phyloP scores from a whole-genome alignment of 148 eudicot species.

The Cornus suecica region DNA sequence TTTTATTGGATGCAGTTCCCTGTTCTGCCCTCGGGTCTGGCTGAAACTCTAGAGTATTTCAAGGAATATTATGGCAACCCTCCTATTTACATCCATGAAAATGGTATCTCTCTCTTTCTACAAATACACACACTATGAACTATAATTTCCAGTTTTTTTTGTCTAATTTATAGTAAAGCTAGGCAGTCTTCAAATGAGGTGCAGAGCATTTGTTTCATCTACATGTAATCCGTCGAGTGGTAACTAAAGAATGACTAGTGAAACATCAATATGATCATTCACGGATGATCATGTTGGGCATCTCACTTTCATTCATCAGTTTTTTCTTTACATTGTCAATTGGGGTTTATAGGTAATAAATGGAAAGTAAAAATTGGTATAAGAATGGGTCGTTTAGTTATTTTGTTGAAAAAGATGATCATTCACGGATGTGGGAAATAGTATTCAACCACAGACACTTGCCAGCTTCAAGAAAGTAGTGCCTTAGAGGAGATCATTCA shows the following conservation, averaged over 20 bases:
- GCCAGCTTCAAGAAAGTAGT: neutral
- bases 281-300: too few relatives aligned
- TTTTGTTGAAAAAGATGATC: neutral
- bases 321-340: neutral
- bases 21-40: constrained; percentile 28
- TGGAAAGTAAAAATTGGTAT: too few relatives aligned
- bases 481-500: neutral
- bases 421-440: too few relatives aligned
- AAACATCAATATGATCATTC: neutral
- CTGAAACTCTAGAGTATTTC: constrained; percentile 34
- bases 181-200: neutral
- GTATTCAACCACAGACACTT: neutral
- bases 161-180: neutral
- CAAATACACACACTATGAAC: too few relatives aligned
- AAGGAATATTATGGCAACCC: constrained; percentile 42
- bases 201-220: neutral
- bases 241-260: too few relatives aligned
- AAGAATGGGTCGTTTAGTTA: neutral
- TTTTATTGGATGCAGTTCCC: constrained; percentile 21
- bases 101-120: constrained; percentile 31
- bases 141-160: neutral
- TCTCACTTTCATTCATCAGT: neutral
- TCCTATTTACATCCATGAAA: constrained; percentile 46
- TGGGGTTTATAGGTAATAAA: neutral
- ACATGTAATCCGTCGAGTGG: neutral